Conservation (phyloP, 352 stramenopile genomes). For the Phytophthora tubulina region DNA sequence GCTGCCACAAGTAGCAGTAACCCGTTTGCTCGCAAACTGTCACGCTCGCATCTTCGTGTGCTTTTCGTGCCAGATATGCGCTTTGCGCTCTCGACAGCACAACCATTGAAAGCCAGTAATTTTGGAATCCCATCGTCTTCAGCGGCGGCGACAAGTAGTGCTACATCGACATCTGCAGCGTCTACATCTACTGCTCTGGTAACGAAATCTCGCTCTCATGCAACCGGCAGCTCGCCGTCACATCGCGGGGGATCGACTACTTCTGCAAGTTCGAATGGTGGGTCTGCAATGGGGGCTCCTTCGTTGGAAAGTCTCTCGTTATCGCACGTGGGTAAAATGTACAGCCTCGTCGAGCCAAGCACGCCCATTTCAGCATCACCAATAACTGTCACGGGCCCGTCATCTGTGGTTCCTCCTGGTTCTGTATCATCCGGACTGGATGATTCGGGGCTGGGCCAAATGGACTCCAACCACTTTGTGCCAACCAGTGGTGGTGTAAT, state of each 20-base stretch:
- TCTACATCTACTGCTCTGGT: constrained; percentile 55
- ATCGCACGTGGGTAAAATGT: constrained; percentile 85
- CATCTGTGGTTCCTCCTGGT: constrained; percentile 42
- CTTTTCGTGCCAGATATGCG: constrained; percentile 76
- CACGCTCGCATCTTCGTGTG: constrained; percentile 64
- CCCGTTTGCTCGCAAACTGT: constrained; percentile 66
- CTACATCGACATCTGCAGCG: constrained; percentile 28
- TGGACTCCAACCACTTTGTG: constrained; percentile 74
- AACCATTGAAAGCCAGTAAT: constrained; percentile 56
- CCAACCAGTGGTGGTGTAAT: constrained; percentile 64
- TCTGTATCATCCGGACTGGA: constrained; percentile 43
- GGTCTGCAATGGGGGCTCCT: constrained; percentile 26
- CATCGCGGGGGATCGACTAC: constrained; percentile 27
- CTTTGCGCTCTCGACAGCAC: constrained; percentile 64
- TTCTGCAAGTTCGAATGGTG: constrained; percentile 33
- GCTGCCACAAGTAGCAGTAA: constrained; percentile 43
- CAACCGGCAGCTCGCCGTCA: constrained; percentile 31
- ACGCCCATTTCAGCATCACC: constrained; percentile 61
- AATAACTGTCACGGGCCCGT: constrained; percentile 50
- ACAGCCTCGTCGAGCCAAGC: constrained; percentile 80
- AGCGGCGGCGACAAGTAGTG: constrained; percentile 18
- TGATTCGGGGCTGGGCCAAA: constrained; percentile 48
- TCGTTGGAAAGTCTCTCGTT: constrained; percentile 82
- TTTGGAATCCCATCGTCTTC: constrained; percentile 47
- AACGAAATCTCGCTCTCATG: constrained; percentile 40